Percentiles rank a stretch among this genome's conserved stretches.
phyloP scores from a whole-genome alignment of 2,329 filamentous ascomycete species.

The Fusarium secorum region DNA sequence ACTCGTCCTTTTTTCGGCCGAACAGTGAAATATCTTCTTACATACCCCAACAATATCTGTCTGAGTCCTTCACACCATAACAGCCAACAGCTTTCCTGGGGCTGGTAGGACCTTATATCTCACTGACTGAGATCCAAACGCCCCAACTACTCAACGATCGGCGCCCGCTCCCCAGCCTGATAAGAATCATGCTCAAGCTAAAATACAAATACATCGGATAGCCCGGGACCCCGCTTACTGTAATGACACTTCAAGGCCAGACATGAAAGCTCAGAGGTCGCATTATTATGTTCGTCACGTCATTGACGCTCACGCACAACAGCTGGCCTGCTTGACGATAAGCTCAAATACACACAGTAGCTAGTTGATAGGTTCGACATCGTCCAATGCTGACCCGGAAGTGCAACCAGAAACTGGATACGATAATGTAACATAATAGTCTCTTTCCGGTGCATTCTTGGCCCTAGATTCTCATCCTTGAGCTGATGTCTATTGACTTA shows the following conservation, averaged over 20 bases:
- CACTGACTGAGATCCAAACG: constrained; percentile 4
- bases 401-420: background rate
- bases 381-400: background rate
- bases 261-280: background rate
- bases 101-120: background rate
- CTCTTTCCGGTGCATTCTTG: background rate
- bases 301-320: constrained; percentile 13
- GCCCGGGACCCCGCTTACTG: constrained; percentile 29
- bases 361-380: background rate
- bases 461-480: background rate
- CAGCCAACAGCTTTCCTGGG: background rate
- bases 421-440: background rate
- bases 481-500: background rate
- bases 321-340: background rate
- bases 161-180: background rate
- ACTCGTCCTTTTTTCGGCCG: background rate
- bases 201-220: constrained; percentile 22
- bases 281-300: background rate
- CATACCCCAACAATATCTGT: background rate
- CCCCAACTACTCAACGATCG: constrained; percentile 2
- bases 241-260: constrained; percentile 3
- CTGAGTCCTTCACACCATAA: background rate
- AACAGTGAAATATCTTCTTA: background rate
- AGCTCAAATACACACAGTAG: background rate
- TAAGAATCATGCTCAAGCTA: constrained; percentile 5